Evolutionary conservation across 192 early-diverging fungal species (phyloP).

Genomic region (Glomus cerebriforme): DNA sequence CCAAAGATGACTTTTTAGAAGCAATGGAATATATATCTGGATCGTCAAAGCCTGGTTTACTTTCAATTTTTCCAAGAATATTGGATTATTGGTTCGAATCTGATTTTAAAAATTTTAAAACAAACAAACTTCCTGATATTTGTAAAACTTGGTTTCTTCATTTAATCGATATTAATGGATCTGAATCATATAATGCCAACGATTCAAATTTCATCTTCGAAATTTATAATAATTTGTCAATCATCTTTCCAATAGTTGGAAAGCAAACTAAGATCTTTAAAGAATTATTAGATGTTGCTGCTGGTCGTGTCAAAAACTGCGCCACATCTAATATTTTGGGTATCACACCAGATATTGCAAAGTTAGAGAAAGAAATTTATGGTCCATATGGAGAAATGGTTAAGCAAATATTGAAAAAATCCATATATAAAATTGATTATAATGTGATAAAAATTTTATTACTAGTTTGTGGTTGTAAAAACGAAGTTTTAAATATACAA

Average conservation of each 20-base stretch:
- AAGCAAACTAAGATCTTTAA: neutral
- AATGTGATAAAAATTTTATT: neutral
- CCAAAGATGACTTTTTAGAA: conserved; percentile 4
- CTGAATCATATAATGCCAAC: neutral
- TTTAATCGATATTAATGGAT: neutral
- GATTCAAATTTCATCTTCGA: neutral
- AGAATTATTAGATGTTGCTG: neutral
- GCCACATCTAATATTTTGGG: neutral
- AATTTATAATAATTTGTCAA: neutral
- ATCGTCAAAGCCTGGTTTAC: neutral
- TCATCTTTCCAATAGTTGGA: conserved; percentile 10
- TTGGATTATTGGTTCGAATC: conserved; percentile 4
- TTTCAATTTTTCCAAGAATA: neutral
- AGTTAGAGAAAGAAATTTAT: neutral
- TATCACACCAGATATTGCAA: neutral
- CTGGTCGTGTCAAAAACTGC: neutral
- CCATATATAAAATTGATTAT: neutral
- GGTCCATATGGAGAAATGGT: neutral
- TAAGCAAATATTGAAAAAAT: neutral
- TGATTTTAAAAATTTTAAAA: neutral
- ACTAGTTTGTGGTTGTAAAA: neutral
- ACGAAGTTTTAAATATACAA: neutral
- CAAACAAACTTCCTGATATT: conserved; percentile 1
- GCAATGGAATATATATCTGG: neutral
- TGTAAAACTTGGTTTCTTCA: conserved; percentile 1